Evolutionary conservation across 768 basidiomycete genomes (phyloP).

Genomic region (Russula emetica): DNA sequence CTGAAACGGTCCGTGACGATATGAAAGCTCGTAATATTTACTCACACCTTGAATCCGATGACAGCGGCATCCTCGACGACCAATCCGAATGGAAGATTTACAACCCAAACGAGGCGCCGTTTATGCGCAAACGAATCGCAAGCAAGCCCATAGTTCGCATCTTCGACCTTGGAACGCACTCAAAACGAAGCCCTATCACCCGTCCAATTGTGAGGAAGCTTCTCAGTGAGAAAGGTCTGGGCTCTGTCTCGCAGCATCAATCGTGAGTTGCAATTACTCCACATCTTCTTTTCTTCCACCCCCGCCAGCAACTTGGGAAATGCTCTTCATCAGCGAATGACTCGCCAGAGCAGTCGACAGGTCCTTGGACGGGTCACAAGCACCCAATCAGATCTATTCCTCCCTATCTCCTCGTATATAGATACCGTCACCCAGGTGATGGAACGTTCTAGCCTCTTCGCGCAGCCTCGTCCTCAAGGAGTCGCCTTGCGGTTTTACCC

Average conservation of each 20-base stretch:
- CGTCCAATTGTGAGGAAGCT: background rate
- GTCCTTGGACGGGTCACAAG: conserved; percentile 1
- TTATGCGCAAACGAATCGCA: conserved; percentile 35
- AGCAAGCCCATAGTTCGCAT: conserved; percentile 27
- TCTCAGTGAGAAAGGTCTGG: background rate
- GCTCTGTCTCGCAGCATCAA: background rate
- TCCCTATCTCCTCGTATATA: conserved; percentile 13
- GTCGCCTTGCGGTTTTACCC: background rate
- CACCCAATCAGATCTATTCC: background rate
- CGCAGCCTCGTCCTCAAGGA: background rate
- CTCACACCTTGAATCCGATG: conserved; percentile 15
- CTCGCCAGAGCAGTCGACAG: background rate
- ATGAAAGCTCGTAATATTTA: conserved; percentile 6
- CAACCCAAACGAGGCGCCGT: conserved; percentile 41
- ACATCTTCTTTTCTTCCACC: background rate
- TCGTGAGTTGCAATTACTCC: too few relatives aligned
- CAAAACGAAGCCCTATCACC: conserved; percentile 11
- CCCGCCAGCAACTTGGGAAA: background rate
- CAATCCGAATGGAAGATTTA: conserved; percentile 35
- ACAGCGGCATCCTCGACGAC: conserved; percentile 3
- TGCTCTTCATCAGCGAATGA: background rate
- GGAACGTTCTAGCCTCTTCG: conserved; percentile 5
- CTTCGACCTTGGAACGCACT: background rate
- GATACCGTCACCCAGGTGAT: conserved; percentile 11
- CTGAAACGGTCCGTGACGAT: background rate